These are phyloP conservation scores for Neonectria hederae DNA, from an alignment of 2,329 filamentous ascomycete genomes.

Conservation along the genomic window DNA sequence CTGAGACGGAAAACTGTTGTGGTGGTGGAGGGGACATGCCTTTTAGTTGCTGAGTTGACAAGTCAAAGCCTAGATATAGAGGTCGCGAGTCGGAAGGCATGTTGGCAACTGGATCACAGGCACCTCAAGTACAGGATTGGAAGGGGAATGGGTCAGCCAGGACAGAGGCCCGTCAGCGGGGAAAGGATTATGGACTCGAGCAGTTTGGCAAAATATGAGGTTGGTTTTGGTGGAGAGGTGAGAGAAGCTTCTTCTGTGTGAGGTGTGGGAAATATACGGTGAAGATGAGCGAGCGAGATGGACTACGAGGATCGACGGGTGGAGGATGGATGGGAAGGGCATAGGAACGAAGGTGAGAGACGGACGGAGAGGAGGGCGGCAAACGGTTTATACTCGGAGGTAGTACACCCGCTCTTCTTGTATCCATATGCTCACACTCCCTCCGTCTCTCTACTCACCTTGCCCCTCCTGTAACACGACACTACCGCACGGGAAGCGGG, in stretches of 20 bases:
- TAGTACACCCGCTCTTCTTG: background rate
- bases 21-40: slow-evolving; percentile 57
- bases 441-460: background rate
- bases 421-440: background rate
- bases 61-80: slow-evolving; percentile 91
- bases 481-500: background rate
- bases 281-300: background rate
- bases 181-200: background rate
- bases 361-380: slow-evolving; percentile 4
- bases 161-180: background rate
- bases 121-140: background rate
- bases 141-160: slow-evolving; percentile 8
- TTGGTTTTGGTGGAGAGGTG: background rate
- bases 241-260: background rate
- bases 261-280: background rate
- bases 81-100: slow-evolving; percentile 53
- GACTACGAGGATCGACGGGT: background rate
- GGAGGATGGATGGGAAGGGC: slow-evolving; percentile 19
- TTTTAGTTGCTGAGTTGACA: slow-evolving; percentile 97
- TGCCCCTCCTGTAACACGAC: background rate
- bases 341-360: slow-evolving; percentile 17
- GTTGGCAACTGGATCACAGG: background rate
- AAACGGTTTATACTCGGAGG: slow-evolving; percentile 14
- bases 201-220: background rate
- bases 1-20: background rate